Conservation (phyloP, 1,139 yeast species). For the Groenewaldozyma auringiensis region DNA sequence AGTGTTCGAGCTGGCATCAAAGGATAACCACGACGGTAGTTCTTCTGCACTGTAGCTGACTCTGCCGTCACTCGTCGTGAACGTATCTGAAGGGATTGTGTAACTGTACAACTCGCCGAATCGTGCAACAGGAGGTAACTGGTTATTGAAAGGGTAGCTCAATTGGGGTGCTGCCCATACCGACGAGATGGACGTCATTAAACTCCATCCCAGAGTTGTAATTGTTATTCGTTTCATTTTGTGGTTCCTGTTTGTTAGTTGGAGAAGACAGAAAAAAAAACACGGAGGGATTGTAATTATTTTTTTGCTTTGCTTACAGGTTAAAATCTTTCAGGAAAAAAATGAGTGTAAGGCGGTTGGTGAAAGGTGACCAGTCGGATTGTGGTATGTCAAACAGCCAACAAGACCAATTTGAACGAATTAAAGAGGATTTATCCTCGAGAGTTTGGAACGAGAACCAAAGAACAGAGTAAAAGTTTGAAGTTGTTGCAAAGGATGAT, state of each 20-base stretch:
- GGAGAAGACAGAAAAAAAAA: background rate
- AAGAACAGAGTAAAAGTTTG: too few relatives aligned
- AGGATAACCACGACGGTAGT: slow-evolving; percentile 71
- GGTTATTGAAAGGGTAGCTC: slow-evolving; percentile 76
- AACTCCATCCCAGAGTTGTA: background rate
- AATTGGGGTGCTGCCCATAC: slow-evolving; percentile 44
- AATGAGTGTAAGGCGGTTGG: background rate
- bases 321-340: background rate
- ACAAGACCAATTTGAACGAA: too few relatives aligned
- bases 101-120: slow-evolving; percentile 56
- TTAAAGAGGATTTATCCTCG: too few relatives aligned
- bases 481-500: too few relatives aligned
- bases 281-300: too few relatives aligned
- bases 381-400: too few relatives aligned
- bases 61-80: slow-evolving; percentile 35
- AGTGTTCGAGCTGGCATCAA: slow-evolving; percentile 54
- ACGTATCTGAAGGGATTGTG: slow-evolving; percentile 66
- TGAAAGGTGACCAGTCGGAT: background rate
- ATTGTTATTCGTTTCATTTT: background rate
- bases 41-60: slow-evolving; percentile 49
- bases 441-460: too few relatives aligned
- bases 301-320: background rate
- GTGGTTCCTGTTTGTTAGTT: background rate
- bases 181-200: slow-evolving; percentile 2
- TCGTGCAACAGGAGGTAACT: slow-evolving; percentile 82